phyloP scores from a whole-genome alignment of 148 eudicot species.

The Camellia sinensis region DNA sequence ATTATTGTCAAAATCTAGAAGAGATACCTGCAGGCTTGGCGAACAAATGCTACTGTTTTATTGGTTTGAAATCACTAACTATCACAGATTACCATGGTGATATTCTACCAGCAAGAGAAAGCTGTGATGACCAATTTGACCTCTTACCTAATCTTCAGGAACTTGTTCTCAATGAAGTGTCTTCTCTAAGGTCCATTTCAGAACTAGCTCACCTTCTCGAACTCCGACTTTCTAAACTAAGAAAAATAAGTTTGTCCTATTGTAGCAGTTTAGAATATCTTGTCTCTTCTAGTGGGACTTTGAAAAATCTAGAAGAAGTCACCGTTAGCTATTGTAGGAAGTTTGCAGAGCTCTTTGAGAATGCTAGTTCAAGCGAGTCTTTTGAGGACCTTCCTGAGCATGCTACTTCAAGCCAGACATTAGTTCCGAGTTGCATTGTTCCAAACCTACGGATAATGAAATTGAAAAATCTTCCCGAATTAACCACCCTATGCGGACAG shows the following conservation, averaged over 20 bases:
- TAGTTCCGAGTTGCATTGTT: too few species aligned
- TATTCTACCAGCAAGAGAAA: neutral
- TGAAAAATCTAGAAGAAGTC: neutral
- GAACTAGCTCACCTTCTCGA: neutral
- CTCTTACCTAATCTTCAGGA: constrained; percentile 9
- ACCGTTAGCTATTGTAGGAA: neutral
- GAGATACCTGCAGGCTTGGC: neutral
- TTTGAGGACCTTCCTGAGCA: too few species aligned
- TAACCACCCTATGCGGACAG: neutral
- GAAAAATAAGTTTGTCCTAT: neutral
- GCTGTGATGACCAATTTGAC: neutral
- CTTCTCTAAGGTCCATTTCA: neutral
- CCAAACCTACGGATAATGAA: neutral
- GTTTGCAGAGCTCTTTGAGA: neutral
- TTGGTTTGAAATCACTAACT: constrained; percentile 7
- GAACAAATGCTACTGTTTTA: neutral
- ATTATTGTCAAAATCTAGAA: neutral
- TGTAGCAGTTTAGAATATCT: neutral
- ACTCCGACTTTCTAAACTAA: neutral
- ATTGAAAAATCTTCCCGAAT: neutral
- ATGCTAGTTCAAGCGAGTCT: neutral
- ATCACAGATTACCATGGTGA: too few species aligned
- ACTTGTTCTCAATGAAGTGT: neutral
- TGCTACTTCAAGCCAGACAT: neutral
- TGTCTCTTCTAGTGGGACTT: neutral